Conservation (phyloP, 2,329 filamentous ascomycete species). For the Neopestalotiopsis clavispora region DNA sequence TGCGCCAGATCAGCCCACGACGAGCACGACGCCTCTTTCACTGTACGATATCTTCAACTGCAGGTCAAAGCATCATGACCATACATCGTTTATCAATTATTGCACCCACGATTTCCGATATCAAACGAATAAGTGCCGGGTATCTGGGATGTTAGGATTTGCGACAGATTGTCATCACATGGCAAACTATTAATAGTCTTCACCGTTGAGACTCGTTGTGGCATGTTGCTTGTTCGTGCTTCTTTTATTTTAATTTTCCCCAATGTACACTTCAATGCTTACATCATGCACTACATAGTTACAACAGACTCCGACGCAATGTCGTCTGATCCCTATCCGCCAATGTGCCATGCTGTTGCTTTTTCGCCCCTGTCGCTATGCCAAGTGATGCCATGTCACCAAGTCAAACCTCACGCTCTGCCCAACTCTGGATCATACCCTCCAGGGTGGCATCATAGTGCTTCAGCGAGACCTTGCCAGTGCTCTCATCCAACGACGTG, state of each 20-base stretch:
- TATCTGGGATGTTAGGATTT: no score
- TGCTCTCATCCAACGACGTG: constrained; percentile 72
- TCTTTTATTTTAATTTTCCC: not conserved
- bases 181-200: no score
- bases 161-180: no score
- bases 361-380: not conserved
- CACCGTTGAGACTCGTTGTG: not conserved
- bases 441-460: constrained; percentile 84
- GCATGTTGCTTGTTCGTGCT: not conserved
- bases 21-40: no score
- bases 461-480: constrained; percentile 75
- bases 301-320: not conserved
- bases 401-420: constrained; percentile 57
- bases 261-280: not conserved
- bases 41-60: no score
- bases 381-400: not conserved
- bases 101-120: no score
- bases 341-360: not conserved
- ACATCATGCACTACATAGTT: not conserved
- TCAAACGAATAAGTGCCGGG: no score
- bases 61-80: no score
- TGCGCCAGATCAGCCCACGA: not conserved
- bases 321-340: no score
- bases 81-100: no score
- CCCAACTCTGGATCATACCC: constrained; percentile 85